A percentile compares a stretch with the other conserved stretches of the same genome.
These are phyloP conservation scores for Taiwanofungus camphoratus DNA, from an alignment of 1,284 basidiomycete species.

Conservation along the genomic window DNA sequence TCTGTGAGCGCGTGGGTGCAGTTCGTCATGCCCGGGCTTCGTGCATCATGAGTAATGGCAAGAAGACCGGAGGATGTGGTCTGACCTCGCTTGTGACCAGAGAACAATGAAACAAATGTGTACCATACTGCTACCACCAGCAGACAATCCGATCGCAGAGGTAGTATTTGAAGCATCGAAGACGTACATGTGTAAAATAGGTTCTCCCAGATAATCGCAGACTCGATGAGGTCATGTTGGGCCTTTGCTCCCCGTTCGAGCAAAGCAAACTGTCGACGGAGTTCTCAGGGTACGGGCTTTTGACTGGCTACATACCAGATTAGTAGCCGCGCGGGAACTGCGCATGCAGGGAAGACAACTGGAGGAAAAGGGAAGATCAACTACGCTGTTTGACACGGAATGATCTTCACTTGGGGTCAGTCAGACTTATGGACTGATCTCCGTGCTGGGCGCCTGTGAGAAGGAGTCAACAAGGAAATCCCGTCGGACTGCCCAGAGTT, in stretches of 20 bases:
- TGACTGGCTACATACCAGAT: constrained; percentile 8
- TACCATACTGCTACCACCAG: background rate
- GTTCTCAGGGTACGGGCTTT: constrained; percentile 17
- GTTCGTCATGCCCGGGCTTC: background rate
- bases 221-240: constrained; percentile 15
- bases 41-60: background rate
- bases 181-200: constrained; percentile 4
- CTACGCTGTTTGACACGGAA: too few species aligned
- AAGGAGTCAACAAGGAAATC: too few species aligned
- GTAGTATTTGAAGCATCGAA: background rate
- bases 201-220: constrained; percentile 12
- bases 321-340: background rate
- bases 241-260: constrained; percentile 7
- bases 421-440: too few species aligned
- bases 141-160: background rate
- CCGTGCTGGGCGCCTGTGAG: too few species aligned
- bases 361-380: constrained; percentile 1
- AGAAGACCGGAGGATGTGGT: background rate
- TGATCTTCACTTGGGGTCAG: too few species aligned
- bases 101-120: background rate
- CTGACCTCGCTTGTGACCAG: background rate
- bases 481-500: too few species aligned
- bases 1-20: background rate
- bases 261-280: constrained; percentile 11
- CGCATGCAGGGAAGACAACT: too few species aligned